A percentile compares a stretch with the other conserved stretches of the same genome.
Evolutionary conservation across 73 alveolate genomes (phyloP).

Genomic region (Symbiodinium pilosum): DNA sequence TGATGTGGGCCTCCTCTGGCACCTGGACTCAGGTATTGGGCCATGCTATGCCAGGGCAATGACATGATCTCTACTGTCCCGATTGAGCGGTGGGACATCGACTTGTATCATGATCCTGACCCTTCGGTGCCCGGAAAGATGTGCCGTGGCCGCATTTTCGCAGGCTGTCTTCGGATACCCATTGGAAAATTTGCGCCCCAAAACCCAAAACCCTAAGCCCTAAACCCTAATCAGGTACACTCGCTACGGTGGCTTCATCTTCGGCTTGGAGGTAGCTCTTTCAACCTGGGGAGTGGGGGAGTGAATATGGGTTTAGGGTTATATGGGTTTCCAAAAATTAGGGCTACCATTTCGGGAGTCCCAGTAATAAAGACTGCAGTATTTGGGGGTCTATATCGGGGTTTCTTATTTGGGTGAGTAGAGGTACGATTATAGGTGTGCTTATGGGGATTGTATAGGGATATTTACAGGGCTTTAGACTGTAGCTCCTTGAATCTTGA

Average conservation of each 20-base stretch:
- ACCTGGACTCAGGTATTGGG: constrained; percentile 61
- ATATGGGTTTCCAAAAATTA: background rate
- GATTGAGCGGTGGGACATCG: constrained; percentile 94
- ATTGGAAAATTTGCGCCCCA: background rate
- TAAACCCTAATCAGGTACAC: constrained; percentile 36
- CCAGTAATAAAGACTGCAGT: background rate
- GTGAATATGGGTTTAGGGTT: background rate
- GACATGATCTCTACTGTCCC: constrained; percentile 90
- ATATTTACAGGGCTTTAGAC: background rate
- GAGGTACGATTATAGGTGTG: too few species aligned
- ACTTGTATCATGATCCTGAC: constrained; percentile 82
- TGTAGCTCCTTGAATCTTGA: too few species aligned
- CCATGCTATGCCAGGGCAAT: constrained; percentile 61
- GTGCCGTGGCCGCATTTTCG: background rate
- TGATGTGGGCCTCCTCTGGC: too few species aligned
- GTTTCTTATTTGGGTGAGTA: too few species aligned
- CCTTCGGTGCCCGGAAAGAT: constrained; percentile 83
- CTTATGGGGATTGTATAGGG: too few species aligned
- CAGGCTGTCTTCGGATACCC: too few species aligned
- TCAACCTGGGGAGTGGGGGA: too few species aligned
- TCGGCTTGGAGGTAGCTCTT: constrained; percentile 69
- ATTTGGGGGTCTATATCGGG: background rate
- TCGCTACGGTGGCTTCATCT: constrained; percentile 88
- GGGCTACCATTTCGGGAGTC: background rate
- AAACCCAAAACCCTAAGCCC: background rate